phyloP scores from a whole-genome alignment of 805 yeast genomes.

The Lipomyces orientalis region DNA sequence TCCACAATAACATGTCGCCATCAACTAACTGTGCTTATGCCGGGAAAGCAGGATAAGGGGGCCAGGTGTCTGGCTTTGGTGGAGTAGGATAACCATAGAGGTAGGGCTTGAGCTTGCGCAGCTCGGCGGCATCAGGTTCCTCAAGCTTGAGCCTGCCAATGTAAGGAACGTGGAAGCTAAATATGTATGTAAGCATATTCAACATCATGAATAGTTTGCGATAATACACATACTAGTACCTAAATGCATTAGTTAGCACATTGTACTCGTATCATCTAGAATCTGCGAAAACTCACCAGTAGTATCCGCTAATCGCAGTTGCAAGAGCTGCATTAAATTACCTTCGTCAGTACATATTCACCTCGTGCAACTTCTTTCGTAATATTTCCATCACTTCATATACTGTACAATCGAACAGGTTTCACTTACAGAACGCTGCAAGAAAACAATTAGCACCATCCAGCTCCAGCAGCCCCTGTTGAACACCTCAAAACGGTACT shows the following conservation, averaged over 20 bases:
- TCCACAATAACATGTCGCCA: not conserved
- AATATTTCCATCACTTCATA: not conserved
- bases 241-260: not conserved
- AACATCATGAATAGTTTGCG: not conserved
- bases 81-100: not conserved
- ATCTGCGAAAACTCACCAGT: constrained; percentile 20
- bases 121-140: not conserved
- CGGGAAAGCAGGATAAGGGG: not conserved
- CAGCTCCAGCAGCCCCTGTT: not conserved
- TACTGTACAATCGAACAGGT: not conserved
- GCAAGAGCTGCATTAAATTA: constrained; percentile 15
- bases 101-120: not conserved
- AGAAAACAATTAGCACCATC: not conserved
- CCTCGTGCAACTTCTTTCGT: not conserved
- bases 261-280: not conserved
- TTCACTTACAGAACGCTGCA: constrained; percentile 7
- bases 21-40: not conserved
- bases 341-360: not conserved
- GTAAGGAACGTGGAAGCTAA: constrained; percentile 27
- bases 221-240: constrained; percentile 22
- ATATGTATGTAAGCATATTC: constrained; percentile 1
- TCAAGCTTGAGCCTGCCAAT: not conserved
- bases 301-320: constrained; percentile 10
- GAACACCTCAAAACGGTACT: constrained; percentile 2
- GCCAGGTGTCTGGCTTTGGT: not conserved